Evolutionary conservation across 2,329 filamentous ascomycete species (phyloP), one percentile per base, ranked within the genome.

Genomic region (Pestalotiopsis sp.): DNA sequence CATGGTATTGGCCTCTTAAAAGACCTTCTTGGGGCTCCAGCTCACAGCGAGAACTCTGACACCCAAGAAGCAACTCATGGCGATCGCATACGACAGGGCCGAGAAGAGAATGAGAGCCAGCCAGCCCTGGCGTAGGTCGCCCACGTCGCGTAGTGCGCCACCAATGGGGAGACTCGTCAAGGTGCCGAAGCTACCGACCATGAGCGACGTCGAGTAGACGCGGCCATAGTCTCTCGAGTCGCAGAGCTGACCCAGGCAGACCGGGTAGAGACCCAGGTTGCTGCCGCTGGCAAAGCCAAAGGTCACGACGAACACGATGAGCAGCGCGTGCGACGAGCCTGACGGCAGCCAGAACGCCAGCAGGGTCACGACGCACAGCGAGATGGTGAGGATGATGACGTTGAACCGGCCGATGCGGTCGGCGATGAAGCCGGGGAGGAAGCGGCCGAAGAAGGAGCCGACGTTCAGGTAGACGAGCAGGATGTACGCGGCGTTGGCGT

Each of bases 351-450:
- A 97, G 20, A 95, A 78, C 2, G 87, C 90, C 4, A 92, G 87
- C 4, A 91, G 80, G 40, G 82, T 81, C 52, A 82, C 78, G n/a
- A 91, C 83, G 69, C 84, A 86, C 5, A 86, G 73, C 0, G 85
- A 79, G 31, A 94, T 87, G 0, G 91, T 91, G 20, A 89, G 78
- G 61, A 95, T 87, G 80, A 96, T 92, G 65, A 90, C 88, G 76
- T 97, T 97, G 82, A 93, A 97, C 4, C 93, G 89, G 0, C 94
- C 94, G 3, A 94, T 78, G 64, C 85, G 88, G 77, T 97, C 94
- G 0, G 93, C 91, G 9, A 94, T 81, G 70, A 92, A 86, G 0
- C 94, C 93, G 0, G 94, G 93, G 0, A 94, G 83, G 80, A 90
- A 92, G 25, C 94, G 89, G 3, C 94, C 94, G 7, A 96, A 82